These are phyloP conservation scores for Phylloboletellus chloephorus DNA, from an alignment of 1,284 basidiomycete species.

Conservation along the genomic window DNA sequence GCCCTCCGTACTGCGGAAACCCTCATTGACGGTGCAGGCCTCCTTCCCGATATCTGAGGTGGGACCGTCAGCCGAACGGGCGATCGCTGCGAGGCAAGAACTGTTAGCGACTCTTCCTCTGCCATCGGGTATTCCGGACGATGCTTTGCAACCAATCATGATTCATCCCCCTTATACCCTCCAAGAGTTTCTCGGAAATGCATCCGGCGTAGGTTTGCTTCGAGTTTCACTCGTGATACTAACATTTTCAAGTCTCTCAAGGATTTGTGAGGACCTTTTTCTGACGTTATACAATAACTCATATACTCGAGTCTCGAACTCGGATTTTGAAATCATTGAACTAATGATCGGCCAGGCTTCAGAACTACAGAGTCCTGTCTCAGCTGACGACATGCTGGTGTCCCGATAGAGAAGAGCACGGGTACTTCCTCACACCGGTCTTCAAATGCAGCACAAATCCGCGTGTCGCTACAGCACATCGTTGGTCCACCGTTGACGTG, in stretches of 20 bases:
- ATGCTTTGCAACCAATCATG: conserved; percentile 58
- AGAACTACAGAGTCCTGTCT: conserved; percentile 60
- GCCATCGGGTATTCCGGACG: conserved; percentile 55
- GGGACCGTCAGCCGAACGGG: conserved; percentile 41
- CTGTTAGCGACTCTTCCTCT: conserved; percentile 55
- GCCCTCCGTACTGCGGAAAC: background rate
- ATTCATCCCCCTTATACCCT: conserved; percentile 58
- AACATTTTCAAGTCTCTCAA: conserved; percentile 35
- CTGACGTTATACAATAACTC: background rate
- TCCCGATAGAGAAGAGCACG: conserved; percentile 72
- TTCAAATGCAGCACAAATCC: conserved; percentile 75
- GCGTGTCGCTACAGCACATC: conserved; percentile 63
- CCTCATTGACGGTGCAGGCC: conserved; percentile 9
- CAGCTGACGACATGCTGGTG: conserved; percentile 69
- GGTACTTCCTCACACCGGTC: conserved; percentile 62
- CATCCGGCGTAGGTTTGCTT: conserved; percentile 46
- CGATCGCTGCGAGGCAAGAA: conserved; percentile 48
- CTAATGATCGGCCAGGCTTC: conserved; percentile 39
- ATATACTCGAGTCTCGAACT: background rate
- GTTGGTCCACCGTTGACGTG: conserved; percentile 59
- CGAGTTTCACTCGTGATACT: conserved; percentile 8
- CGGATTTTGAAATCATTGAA: background rate
- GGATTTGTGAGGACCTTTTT: conserved; percentile 40
- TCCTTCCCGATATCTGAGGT: conserved; percentile 17
- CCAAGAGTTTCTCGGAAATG: conserved; percentile 63